Evolutionary conservation across 805 yeast genomes (phyloP), one percentile per base, ranked within the genome.

Genomic region (Nakazawaea molendinolei): DNA sequence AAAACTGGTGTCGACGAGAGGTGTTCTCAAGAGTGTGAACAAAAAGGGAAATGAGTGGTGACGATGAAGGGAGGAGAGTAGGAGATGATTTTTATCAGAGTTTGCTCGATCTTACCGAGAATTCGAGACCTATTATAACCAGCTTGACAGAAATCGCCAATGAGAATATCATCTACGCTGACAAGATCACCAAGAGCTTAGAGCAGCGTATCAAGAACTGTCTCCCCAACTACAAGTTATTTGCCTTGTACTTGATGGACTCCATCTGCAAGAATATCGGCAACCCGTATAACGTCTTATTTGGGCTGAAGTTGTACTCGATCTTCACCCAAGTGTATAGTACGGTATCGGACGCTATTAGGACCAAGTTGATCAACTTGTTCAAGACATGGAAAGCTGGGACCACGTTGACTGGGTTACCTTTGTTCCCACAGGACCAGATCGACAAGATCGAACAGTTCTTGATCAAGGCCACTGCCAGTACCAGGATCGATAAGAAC

Each of bases 221-320:
- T 50, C 72, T 84, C 3, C 97, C 97, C 1, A 70, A 74, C 9
- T 89, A 85, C 45, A 92, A 92, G 58, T 67, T 92, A 32, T 92
- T 74, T 48, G 77, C 92, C 4, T 67, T 92, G 42, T 92, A 90
- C 53, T 67, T 90, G 31, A 60, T 92, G 38, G 97, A 92, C 56
- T 87, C 97, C 13, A 83, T 92, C 32, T 83, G 90, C 60, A 92
- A 92, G 57, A 85, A 80, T 50, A 79, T 86, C 22, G 96, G 97
- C 7, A 71, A 79, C 42, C 97, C 97, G 2, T 92, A 90, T 55
- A 84, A 86, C n/a, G 67, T 77, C 5, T 56, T 84, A 34, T 76
- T 92, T 53, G 80, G 89, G 35, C 67, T 75, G 44, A 77, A 79
- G 44, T 61, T 87, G 31, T 81, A 72, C 60, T 73, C 70, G 45